Evolutionary conservation across 116 monocot species (phyloP).

Genomic region (Iris pallida): DNA sequence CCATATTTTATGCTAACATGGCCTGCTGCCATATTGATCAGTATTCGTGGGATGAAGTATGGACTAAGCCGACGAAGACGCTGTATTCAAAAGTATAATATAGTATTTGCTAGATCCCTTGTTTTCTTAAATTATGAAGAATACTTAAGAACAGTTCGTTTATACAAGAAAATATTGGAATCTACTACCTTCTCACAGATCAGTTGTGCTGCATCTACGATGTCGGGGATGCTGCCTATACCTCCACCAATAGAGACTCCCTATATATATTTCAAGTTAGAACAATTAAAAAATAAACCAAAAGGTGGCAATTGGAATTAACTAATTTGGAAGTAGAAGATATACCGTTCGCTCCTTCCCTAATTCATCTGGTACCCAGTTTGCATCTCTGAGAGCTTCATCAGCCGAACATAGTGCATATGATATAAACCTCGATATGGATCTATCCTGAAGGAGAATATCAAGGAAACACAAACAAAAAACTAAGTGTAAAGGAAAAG

Average conservation of each 20-base stretch:
- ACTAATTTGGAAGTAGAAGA: constrained; percentile 3
- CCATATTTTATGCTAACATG: constrained; percentile 99
- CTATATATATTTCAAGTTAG: constrained; percentile 30
- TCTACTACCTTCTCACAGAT: constrained; percentile 73
- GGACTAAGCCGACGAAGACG: constrained; percentile 79
- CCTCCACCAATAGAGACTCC: constrained; percentile 97
- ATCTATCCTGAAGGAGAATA: constrained; percentile 23
- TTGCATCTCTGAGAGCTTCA: constrained; percentile 94
- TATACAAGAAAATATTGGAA: too few species aligned
- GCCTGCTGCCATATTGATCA: constrained; percentile 98
- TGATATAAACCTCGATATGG: constrained; percentile 79
- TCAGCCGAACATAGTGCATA: constrained; percentile 88
- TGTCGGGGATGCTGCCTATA: constrained; percentile 83
- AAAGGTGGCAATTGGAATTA: background rate
- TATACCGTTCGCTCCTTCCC: constrained; percentile 86
- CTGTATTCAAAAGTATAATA: constrained; percentile 40
- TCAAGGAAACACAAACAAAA: constrained; percentile 1
- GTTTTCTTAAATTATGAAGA: too few species aligned
- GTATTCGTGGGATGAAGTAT: constrained; percentile 83
- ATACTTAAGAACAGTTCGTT: too few species aligned
- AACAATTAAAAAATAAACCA: constrained; percentile 11
- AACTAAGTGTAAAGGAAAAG: background rate
- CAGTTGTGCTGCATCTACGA: constrained; percentile 78
- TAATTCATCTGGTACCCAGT: constrained; percentile 66
- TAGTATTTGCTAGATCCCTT: constrained; percentile 4